Evolutionary conservation across 1,284 basidiomycete species (phyloP).

Genomic region (Amanita bisporigera): DNA sequence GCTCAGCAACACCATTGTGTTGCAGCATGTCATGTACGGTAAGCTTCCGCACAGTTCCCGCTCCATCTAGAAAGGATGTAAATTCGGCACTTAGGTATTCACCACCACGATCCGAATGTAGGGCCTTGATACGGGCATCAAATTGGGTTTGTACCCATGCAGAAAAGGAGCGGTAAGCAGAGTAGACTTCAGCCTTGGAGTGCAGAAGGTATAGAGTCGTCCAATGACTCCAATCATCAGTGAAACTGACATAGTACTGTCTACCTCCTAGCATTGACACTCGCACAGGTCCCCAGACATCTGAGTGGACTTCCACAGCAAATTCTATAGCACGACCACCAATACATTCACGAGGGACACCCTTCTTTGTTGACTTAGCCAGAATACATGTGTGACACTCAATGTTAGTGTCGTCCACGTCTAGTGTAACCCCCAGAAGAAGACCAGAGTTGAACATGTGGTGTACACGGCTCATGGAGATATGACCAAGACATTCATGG

Average conservation of each 20-base stretch:
- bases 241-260: neutral
- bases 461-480: too few relatives aligned
- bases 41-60: slow-evolving; percentile 11
- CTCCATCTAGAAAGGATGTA: neutral
- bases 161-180: neutral
- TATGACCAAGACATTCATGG: too few relatives aligned
- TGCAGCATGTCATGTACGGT: slow-evolving; percentile 7
- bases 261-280: too few relatives aligned
- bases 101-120: neutral
- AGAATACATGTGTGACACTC: too few relatives aligned
- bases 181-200: neutral
- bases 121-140: neutral
- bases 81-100: neutral
- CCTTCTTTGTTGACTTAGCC: too few relatives aligned
- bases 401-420: too few relatives aligned
- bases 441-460: too few relatives aligned
- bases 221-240: neutral
- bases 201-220: neutral
- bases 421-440: too few relatives aligned
- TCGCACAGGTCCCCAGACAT: too few relatives aligned
- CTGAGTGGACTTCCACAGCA: too few relatives aligned
- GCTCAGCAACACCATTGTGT: slow-evolving; percentile 29
- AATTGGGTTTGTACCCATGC: neutral
- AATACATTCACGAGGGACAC: too few relatives aligned
- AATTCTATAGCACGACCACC: too few relatives aligned